Evolutionary conservation across 108 stramenopile species (phyloP).

Genomic region (Nitzschia putrida): DNA sequence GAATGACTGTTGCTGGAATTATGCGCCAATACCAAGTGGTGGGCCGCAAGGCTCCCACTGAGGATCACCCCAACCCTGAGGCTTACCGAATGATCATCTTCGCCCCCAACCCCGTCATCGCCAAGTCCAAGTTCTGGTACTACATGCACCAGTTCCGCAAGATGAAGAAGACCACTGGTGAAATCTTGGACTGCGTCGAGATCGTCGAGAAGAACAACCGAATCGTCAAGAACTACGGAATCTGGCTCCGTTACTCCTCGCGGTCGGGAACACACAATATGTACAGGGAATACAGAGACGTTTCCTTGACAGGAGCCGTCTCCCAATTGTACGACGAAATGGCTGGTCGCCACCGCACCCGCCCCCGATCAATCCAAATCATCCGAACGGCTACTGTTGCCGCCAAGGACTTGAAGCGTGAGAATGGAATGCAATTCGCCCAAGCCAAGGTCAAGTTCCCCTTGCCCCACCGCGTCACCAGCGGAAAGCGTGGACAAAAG

Average conservation of each 20-base stretch:
- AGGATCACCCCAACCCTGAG: constrained; percentile 95
- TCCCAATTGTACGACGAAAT: constrained; percentile 99
- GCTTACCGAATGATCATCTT: constrained; percentile 99
- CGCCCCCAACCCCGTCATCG: constrained; percentile 93
- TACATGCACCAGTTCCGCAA: constrained; percentile 99
- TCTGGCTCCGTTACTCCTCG: constrained; percentile 99
- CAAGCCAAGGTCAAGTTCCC: constrained; percentile 96
- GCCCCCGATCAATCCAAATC: constrained; percentile 98
- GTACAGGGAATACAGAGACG: constrained; percentile 99
- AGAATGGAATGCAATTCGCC: constrained; percentile 90
- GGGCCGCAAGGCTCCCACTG: constrained; percentile 97
- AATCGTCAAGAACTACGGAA: constrained; percentile 99
- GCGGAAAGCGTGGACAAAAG: constrained; percentile 90
- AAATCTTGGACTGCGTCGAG: constrained; percentile 97
- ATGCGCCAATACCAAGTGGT: constrained; percentile 99
- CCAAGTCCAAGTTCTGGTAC: constrained; percentile 99
- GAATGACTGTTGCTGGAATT: constrained; percentile 86
- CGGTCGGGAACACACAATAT: constrained; percentile 99
- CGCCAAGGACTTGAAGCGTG: constrained; percentile 90
- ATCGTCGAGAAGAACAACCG: constrained; percentile 94
- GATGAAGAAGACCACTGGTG: constrained; percentile 99
- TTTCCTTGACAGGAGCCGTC: constrained; percentile 94
- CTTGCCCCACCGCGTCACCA: constrained; percentile 92
- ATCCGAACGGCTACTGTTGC: constrained; percentile 92
- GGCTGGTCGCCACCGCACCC: constrained; percentile 99